These are phyloP conservation scores for Lagerstroemia fauriei DNA, from an alignment of 441 rosid species.

Conservation along the genomic window DNA sequence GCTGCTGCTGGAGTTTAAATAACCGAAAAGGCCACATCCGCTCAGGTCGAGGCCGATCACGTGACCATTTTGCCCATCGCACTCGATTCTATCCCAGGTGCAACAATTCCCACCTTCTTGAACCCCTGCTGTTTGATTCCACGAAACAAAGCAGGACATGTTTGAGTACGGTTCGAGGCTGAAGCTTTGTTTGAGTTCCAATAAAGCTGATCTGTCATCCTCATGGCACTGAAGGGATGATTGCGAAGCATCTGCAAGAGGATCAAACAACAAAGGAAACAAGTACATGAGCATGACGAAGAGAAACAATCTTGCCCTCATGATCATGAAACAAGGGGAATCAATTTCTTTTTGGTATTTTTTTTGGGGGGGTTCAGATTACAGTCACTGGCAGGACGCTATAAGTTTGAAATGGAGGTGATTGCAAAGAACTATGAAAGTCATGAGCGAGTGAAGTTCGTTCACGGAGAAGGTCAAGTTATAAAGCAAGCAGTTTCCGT, in stretches of 20 bases:
- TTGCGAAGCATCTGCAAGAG: neutral
- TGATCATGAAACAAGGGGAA: too few species aligned
- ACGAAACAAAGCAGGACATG: neutral
- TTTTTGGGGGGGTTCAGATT: too few species aligned
- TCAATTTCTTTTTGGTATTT: too few species aligned
- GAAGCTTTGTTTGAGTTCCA: neutral
- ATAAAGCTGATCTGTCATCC: slow-evolving; percentile 1
- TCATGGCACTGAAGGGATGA: neutral
- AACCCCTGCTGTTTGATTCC: neutral
- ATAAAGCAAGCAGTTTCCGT: too few species aligned
- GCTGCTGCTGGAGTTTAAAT: neutral
- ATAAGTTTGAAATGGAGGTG: too few species aligned
- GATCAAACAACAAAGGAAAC: neutral
- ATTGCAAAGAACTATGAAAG: too few species aligned
- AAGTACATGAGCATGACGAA: neutral
- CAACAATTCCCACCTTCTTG: neutral
- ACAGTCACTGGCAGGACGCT: too few species aligned
- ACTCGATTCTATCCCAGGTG: neutral
- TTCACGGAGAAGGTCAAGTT: too few species aligned
- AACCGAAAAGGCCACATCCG: neutral
- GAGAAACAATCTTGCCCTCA: too few species aligned
- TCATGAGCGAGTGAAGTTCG: too few species aligned
- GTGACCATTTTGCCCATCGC: neutral
- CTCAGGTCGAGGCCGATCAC: neutral
- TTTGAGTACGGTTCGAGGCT: neutral